Base-by-base conservation (phyloP, 305 asterid genomes). In the Fraxinus latifolia region DNA sequence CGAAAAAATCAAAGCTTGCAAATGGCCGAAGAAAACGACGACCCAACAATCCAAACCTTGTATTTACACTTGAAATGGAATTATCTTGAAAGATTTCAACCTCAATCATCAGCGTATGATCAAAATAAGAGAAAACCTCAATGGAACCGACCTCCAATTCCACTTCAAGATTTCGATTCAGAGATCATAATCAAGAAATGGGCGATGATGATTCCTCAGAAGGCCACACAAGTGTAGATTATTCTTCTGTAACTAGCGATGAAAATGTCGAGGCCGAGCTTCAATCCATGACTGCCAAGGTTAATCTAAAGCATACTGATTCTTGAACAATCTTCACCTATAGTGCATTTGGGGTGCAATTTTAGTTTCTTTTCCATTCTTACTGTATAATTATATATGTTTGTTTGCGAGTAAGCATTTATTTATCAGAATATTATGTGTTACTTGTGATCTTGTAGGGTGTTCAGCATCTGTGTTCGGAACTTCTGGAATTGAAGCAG, bases 211-310 rank as follows among this genome's bases (percentile, higher is more conserved):
- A 86, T 12, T 83, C 87, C 0, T 81, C 88, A 4, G 86, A 88
- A 33, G 86, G 78, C 70, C 86, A 84, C 81, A 81, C 87, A 29
- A 85, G 82, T 21, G 79, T 82, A 0, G 95, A 91, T 78, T 88
- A 88, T 73, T 89, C 88, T 1, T 90, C 91, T 68, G 25, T 87
- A 67, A 88, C 89, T 6, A 88, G 92, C 79, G 79, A 84, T 7
- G 86, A 8, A 8, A 90, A 82, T 8, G 87, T 80, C 5, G 91
- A 82, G 31, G 86, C 85, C n/a, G 90, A 91, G 74, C 87, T 92
- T 55, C 90, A 89, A 81, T 92, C 97, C 88, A 92, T 94, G 95
- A 94, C 97, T 67, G 97, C 96, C 34, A 87, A 91, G 98, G 98
- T 92, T 55, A 5, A 70, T 70, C 15, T 75, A 19, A 7, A n/a